These are phyloP conservation scores for Bryoerythrophyllum caledonicum DNA, from an alignment of 225 moss, liverwort and hornwort species.

Conservation along the genomic window DNA sequence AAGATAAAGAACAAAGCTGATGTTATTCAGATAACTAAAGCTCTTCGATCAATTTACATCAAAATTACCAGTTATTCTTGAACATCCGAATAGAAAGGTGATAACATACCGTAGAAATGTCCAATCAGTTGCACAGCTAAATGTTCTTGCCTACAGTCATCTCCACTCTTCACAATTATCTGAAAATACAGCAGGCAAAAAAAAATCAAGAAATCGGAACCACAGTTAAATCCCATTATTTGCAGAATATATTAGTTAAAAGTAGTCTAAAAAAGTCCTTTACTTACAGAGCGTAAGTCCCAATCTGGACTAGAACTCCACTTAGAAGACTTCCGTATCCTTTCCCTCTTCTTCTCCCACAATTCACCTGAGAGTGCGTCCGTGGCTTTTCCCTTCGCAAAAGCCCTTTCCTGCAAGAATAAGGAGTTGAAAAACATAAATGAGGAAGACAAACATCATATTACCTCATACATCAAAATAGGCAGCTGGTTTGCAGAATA, in stretches of 20 bases:
- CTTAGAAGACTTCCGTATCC: conserved; percentile 80
- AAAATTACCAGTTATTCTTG: neutral
- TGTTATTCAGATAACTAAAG: no score
- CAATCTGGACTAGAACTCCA: conserved; percentile 83
- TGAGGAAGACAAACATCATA: neutral
- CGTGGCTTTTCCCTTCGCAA: conserved; percentile 73
- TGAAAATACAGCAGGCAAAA: conserved; percentile 38
- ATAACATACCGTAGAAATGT: conserved; percentile 83
- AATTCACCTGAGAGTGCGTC: conserved; percentile 98
- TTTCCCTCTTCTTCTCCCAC: conserved; percentile 91
- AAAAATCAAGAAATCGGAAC: conserved; percentile 23
- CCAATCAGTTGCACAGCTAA: conserved; percentile 95
- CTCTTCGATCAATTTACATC: conserved; percentile 1
- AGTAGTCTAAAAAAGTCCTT: conserved; percentile 6
- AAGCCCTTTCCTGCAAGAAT: conserved; percentile 71
- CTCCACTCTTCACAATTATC: conserved; percentile 99
- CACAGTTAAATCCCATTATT: conserved; percentile 13
- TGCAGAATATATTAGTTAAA: conserved; percentile 12
- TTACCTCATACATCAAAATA: no score
- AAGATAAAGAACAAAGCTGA: conserved; percentile 1
- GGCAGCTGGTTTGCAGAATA: no score
- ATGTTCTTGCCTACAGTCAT: conserved; percentile 99
- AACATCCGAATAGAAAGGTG: conserved; percentile 17
- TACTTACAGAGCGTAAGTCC: conserved; percentile 94
- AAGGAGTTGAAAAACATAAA: conserved; percentile 26